These are phyloP conservation scores for Ambrosiella cleistominuta DNA, from an alignment of 2,329 filamentous ascomycete species.

Conservation along the genomic window DNA sequence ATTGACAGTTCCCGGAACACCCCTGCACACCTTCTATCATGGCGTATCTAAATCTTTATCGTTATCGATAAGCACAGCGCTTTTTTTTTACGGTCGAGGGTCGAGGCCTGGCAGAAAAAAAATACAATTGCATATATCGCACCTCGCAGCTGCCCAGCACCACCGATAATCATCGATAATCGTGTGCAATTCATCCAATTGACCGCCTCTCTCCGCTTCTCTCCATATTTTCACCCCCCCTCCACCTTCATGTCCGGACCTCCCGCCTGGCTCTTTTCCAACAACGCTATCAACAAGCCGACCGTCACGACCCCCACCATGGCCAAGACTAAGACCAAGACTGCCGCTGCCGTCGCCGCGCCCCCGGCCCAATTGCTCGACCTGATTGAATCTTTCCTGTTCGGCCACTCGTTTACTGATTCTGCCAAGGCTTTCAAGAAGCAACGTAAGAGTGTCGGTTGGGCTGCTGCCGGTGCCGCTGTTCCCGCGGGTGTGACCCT, in stretches of 20 bases:
- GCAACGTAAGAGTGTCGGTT: slow-evolving; percentile 39
- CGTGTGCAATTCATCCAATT: not conserved
- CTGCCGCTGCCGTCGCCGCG: slow-evolving; percentile 18
- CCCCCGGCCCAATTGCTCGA: slow-evolving; percentile 46
- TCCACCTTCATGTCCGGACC: slow-evolving; percentile 14
- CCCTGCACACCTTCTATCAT: not conserved
- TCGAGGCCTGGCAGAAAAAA: no score
- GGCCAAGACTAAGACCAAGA: slow-evolving; percentile 21
- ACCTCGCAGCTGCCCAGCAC: not conserved
- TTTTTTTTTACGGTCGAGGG: not conserved
- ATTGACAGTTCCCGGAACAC: not conserved
- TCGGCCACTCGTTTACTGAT: slow-evolving; percentile 44
- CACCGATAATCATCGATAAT: not conserved
- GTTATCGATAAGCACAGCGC: not conserved
- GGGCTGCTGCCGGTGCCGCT: slow-evolving; percentile 20
- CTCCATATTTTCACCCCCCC: not conserved
- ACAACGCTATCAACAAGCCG: slow-evolving; percentile 20
- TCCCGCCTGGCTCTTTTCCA: slow-evolving; percentile 28
- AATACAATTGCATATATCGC: no score
- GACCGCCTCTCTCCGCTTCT: not conserved
- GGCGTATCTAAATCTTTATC: not conserved
- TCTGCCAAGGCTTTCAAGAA: slow-evolving; percentile 45
- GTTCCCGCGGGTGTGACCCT: slow-evolving; percentile 24
- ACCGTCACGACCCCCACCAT: slow-evolving; percentile 11
- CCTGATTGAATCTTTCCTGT: slow-evolving; percentile 48